Evolutionary conservation across 768 basidiomycete species (phyloP).

Genomic region (Termitomyces sp.): DNA sequence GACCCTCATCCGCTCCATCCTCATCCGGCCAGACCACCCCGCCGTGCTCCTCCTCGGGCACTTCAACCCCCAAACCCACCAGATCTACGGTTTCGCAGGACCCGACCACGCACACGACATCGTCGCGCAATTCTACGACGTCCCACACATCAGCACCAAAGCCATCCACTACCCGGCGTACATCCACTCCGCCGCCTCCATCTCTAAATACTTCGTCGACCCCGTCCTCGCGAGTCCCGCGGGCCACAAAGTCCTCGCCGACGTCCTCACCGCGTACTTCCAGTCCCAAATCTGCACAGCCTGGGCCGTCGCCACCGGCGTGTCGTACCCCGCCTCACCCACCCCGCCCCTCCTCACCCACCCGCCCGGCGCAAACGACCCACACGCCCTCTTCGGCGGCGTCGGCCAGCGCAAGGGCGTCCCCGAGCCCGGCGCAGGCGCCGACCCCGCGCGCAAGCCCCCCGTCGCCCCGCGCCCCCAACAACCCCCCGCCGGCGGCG

Average conservation of each 20-base stretch:
- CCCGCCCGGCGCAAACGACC: slow-evolving; percentile 23
- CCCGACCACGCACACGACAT: slow-evolving; percentile 86
- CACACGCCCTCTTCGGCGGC: slow-evolving; percentile 77
- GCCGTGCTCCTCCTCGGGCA: slow-evolving; percentile 95
- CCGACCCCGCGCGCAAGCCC: slow-evolving; percentile 19
- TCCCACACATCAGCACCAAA: slow-evolving; percentile 88
- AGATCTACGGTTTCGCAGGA: slow-evolving; percentile 76
- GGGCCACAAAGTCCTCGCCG: slow-evolving; percentile 87
- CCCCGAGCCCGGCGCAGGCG: slow-evolving; percentile 36
- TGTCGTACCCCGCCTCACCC: slow-evolving; percentile 53
- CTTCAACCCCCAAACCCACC: slow-evolving; percentile 83
- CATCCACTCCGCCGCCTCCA: slow-evolving; percentile 62
- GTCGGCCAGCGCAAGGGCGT: slow-evolving; percentile 80
- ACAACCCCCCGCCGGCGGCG: too few species aligned
- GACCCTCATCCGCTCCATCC: slow-evolving; percentile 84
- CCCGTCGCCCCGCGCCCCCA: slow-evolving; percentile 22
- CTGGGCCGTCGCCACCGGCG: slow-evolving; percentile 71
- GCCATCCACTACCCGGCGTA: slow-evolving; percentile 79
- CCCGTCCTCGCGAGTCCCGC: slow-evolving; percentile 70
- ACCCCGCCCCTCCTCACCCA: slow-evolving; percentile 38
- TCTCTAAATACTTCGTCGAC: slow-evolving; percentile 73
- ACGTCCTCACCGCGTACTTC: slow-evolving; percentile 87
- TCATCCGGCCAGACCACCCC: slow-evolving; percentile 85
- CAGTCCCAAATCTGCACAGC: slow-evolving; percentile 84
- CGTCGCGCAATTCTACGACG: slow-evolving; percentile 96